These are phyloP conservation scores for Earliella scabrosa DNA, from an alignment of 1,284 basidiomycete species.

Conservation along the genomic window DNA sequence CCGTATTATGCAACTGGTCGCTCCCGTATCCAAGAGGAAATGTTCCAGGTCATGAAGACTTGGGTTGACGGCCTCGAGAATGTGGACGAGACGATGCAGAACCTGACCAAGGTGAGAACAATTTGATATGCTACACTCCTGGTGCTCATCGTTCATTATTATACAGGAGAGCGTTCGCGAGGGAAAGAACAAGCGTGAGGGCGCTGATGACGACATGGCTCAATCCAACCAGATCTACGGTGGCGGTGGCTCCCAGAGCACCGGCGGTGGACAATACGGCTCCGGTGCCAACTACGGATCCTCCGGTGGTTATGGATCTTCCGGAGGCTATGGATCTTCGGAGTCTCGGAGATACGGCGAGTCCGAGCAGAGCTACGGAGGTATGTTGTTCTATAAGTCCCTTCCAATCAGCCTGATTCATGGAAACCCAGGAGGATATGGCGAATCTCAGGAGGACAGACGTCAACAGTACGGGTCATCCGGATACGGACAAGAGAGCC, in stretches of 20 bases:
- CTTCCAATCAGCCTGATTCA: not conserved
- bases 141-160: not conserved
- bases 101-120: slow-evolving; percentile 54
- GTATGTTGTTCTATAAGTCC: slow-evolving; percentile 3
- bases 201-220: slow-evolving; percentile 37
- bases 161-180: slow-evolving; percentile 36
- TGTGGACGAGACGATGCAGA: slow-evolving; percentile 43
- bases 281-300: slow-evolving; percentile 11
- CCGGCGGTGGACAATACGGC: slow-evolving; percentile 15
- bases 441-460: slow-evolving; percentile 13
- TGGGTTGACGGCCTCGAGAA: slow-evolving; percentile 63
- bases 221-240: slow-evolving; percentile 29
- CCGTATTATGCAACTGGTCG: slow-evolving; percentile 63
- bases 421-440: slow-evolving; percentile 7
- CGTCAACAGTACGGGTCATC: slow-evolving; percentile 6
- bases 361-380: slow-evolving; percentile 6
- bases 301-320: slow-evolving; percentile 8
- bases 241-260: slow-evolving; percentile 10
- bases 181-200: slow-evolving; percentile 44
- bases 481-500: slow-evolving; percentile 7
- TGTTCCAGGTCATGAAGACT: slow-evolving; percentile 61
- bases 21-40: slow-evolving; percentile 66
- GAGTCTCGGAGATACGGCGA: slow-evolving; percentile 12
- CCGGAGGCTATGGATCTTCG: slow-evolving; percentile 2
- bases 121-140: not conserved